Evolutionary conservation across 495 filamentous ascomycete species (phyloP).

Genomic region (Penicillium coprophilum): DNA sequence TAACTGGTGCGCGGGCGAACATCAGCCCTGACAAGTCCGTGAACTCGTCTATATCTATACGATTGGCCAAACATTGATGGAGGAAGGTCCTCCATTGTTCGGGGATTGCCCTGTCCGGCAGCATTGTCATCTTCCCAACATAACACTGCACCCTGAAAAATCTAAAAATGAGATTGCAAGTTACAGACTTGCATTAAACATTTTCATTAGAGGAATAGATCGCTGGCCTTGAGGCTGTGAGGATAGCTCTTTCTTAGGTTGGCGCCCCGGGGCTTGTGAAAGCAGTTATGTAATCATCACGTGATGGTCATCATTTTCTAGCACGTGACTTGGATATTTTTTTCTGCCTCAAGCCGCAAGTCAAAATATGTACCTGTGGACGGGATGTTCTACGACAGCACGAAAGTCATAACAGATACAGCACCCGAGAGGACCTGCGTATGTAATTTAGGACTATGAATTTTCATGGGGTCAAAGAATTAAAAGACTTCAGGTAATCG

Average conservation of each 20-base stretch:
- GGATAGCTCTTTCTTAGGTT: constrained; percentile 3
- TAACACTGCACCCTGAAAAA: constrained; percentile 2
- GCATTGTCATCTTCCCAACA: constrained; percentile 16
- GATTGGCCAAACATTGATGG: constrained; percentile 43
- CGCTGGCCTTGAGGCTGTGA: not conserved
- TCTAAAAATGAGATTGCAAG: not conserved
- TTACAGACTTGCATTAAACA: not conserved
- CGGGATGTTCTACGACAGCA: not conserved
- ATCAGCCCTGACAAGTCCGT: constrained; percentile 39
- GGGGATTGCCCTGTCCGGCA: constrained; percentile 27
- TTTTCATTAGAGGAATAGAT: not conserved
- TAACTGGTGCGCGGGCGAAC: constrained; percentile 30
- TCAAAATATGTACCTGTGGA: not conserved
- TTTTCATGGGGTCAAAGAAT: not conserved
- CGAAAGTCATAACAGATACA: not conserved
- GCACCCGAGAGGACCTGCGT: not conserved
- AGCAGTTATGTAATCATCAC: not conserved
- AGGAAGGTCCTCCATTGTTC: constrained; percentile 49
- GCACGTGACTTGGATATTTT: not conserved
- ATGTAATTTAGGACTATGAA: not conserved
- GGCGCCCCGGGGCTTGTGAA: not conserved
- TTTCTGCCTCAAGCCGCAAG: not conserved
- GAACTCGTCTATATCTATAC: constrained; percentile 47
- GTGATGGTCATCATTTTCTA: not conserved
- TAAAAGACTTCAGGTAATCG: not conserved